Evolutionary conservation across 2,329 filamentous ascomycete genomes (phyloP), one percentile per base, ranked within the genome.

Genomic region (Aspergillus hiratsukae): DNA sequence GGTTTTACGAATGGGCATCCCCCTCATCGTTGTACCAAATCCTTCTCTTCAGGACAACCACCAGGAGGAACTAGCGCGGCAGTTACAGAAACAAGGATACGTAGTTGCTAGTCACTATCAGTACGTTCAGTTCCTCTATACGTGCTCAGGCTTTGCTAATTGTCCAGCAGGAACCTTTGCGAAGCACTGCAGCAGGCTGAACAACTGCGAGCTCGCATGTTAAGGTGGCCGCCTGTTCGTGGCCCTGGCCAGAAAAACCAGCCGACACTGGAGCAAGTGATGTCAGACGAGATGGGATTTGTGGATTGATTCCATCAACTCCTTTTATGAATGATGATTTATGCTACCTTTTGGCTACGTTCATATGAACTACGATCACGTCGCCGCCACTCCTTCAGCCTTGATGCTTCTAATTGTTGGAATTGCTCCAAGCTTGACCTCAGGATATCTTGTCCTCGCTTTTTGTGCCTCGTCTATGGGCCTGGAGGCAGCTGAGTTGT

Each of bases 11-110:
- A 78, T 89, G 52, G 83, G 85, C 14, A 78, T 91, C 0, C 87
- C 90, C 2, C 78, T 97, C n/a, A 82, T 99, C 51, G 90, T 96
- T 0, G 91, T 99, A 2, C 89, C 93, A 2, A 99, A 99, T 71
- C 81, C 85, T 1, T 79, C 80, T 6, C 82, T 99, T 0, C 82
- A 96, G 65, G 87, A 95, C 68, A 93, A 99, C 66, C 94, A 99
- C 70, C 94, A 99, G 74, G 82, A 85, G 21, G 91, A 97, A 72
- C 82, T 99, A 54, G 93, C 93, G 0, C 80, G 86, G 51, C 87
- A 90, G 62, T 81, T 97, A 55, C 83, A 88, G 31, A 76, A 80
- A 25, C 84, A 90, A 63, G 87, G 88, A 25, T 96, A 95, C 74
- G 85, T 90, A 2, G 80, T 92, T n/a, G 81, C 87, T 64, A 89